phyloP scores from a whole-genome alignment of 257 asterid genomes.

The Primulina huaijiensis region DNA sequence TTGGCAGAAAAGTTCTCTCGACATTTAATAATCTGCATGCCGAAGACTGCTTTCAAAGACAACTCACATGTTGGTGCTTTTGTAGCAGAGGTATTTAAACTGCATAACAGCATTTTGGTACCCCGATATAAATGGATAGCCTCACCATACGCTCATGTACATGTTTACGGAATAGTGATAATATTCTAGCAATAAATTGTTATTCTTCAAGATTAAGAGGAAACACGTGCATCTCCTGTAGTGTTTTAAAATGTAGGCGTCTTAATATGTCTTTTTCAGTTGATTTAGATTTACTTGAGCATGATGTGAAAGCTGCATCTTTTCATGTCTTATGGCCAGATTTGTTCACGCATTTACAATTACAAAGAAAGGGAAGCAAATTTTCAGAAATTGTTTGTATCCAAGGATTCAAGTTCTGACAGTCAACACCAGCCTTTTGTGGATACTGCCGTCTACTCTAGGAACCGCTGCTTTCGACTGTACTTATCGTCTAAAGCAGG shows the following conservation, averaged over 20 bases:
- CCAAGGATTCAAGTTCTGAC: constrained; percentile 62
- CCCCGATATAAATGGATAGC: not conserved
- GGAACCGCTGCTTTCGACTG: constrained; percentile 96
- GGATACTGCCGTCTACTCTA: constrained; percentile 90
- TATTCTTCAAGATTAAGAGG: not conserved
- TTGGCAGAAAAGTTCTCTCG: constrained; percentile 88
- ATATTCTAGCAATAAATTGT: not conserved
- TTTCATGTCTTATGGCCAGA: constrained; percentile 40
- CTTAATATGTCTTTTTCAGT: constrained; percentile 8
- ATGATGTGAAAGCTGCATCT: constrained; percentile 11
- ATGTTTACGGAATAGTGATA: not conserved
- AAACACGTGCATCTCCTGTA: constrained; percentile 13
- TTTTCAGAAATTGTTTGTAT: constrained; percentile 55
- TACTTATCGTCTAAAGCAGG: constrained; percentile 94
- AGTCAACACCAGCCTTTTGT: constrained; percentile 55
- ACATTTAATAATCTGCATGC: constrained; percentile 77
- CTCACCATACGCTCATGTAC: constrained; percentile 3
- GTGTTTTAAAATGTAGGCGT: constrained; percentile 17
- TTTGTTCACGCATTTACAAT: constrained; percentile 68
- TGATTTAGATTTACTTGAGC: not conserved
- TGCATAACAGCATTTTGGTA: constrained; percentile 3
- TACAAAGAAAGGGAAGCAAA: constrained; percentile 55
- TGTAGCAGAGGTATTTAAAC: constrained; percentile 75
- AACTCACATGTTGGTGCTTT: constrained; percentile 90
- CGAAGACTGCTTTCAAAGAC: constrained; percentile 85